These are phyloP conservation scores for Candida odintsovae DNA, from an alignment of 805 yeast species.

Conservation along the genomic window DNA sequence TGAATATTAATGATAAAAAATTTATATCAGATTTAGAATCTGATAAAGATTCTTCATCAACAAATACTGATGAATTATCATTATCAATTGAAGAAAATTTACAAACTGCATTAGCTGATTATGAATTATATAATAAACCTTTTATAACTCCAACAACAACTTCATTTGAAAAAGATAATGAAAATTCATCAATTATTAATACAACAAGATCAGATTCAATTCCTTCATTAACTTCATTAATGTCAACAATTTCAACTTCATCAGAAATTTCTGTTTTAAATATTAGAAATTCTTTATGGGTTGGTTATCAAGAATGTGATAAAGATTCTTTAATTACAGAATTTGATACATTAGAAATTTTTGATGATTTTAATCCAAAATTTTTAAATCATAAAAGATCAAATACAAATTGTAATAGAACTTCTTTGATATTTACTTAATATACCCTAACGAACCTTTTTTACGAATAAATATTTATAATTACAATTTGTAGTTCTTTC, in stretches of 20 bases:
- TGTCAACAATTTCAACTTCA: not conserved
- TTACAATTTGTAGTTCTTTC: no score
- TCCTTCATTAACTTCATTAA: not conserved
- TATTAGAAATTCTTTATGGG: not conserved
- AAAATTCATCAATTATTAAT: no score
- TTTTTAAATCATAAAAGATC: not conserved
- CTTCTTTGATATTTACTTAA: not conserved
- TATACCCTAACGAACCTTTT: not conserved
- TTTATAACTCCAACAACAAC: not conserved
- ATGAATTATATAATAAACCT: not conserved
- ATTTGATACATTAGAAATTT: not conserved
- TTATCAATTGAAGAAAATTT: not conserved
- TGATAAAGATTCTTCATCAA: not conserved
- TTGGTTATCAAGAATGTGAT: not conserved
- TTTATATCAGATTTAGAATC: not conserved
- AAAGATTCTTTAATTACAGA: not conserved
- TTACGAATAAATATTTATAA: not conserved
- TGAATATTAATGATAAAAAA: not conserved
- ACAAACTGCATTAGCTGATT: not conserved
- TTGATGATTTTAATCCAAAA: slow-evolving; percentile 2
- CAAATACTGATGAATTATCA: not conserved
- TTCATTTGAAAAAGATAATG: not conserved
- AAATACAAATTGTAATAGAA: not conserved
- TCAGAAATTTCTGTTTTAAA: not conserved
- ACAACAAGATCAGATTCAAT: not conserved